phyloP scores from a whole-genome alignment of 2,329 filamentous ascomycete species.

The Incumbomyces lentus region DNA sequence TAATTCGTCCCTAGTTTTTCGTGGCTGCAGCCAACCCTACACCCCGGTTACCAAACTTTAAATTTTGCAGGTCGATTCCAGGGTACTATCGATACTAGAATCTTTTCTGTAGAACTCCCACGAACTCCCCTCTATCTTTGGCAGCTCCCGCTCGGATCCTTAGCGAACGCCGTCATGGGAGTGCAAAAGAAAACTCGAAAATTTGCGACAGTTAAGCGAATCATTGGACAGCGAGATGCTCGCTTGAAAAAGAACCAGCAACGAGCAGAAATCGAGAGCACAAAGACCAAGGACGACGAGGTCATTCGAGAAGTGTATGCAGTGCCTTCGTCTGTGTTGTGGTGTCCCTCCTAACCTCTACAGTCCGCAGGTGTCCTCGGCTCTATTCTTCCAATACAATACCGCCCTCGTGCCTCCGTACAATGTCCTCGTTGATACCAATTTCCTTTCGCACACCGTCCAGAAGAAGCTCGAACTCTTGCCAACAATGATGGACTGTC shows the following conservation, averaged over 20 bases:
- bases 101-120: conserved; percentile 8
- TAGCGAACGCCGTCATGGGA: conserved; percentile 56
- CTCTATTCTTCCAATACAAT: conserved; percentile 85
- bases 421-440: conserved; percentile 71
- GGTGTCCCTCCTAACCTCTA: conserved; percentile 6
- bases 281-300: conserved; percentile 51
- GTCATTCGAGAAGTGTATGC: conserved; percentile 62
- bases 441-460: conserved; percentile 84
- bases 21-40: no score
- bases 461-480: conserved; percentile 81
- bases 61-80: no score
- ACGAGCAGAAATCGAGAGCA: conserved; percentile 44
- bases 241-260: conserved; percentile 71
- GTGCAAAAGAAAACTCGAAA: conserved; percentile 84
- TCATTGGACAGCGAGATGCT: conserved; percentile 72
- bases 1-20: no score
- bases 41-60: no score
- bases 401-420: conserved; percentile 77
- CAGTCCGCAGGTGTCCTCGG: conserved; percentile 66
- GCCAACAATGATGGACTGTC: conserved; percentile 82
- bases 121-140: no score
- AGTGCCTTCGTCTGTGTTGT: background rate
- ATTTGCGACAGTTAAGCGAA: conserved; percentile 70
- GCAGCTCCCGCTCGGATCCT: background rate
- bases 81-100: conserved; percentile 2